Evolutionary conservation across 768 basidiomycete genomes (phyloP).

Genomic region (Gloeopeniophorella convolvens): DNA sequence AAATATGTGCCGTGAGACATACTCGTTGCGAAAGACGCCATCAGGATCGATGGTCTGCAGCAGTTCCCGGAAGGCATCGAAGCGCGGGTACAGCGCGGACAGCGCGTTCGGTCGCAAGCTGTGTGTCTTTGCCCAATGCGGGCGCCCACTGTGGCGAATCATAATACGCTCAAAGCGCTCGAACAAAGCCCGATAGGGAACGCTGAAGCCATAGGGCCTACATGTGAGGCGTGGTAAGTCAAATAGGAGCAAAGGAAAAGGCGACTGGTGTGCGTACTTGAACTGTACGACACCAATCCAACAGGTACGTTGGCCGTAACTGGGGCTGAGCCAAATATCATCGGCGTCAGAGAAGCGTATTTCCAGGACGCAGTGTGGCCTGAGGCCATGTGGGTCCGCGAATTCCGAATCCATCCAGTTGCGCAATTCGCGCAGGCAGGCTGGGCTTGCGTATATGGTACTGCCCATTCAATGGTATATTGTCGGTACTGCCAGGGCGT

Average conservation of each 20-base stretch:
- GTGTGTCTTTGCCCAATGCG: slow-evolving; percentile 97
- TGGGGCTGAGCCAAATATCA: slow-evolving; percentile 93
- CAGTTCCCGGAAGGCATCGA: slow-evolving; percentile 67
- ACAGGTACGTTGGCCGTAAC: slow-evolving; percentile 67
- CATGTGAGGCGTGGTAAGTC: background rate
- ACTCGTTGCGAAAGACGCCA: slow-evolving; percentile 82
- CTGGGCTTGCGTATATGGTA: slow-evolving; percentile 63
- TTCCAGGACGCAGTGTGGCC: slow-evolving; percentile 91
- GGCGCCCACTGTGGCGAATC: slow-evolving; percentile 63
- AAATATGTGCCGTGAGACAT: slow-evolving; percentile 81
- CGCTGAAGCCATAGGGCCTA: slow-evolving; percentile 81
- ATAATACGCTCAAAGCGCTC: slow-evolving; percentile 68
- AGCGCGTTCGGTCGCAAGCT: slow-evolving; percentile 57
- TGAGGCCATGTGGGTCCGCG: slow-evolving; percentile 61
- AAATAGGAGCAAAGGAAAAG: slow-evolving; percentile 6
- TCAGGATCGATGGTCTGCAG: slow-evolving; percentile 64
- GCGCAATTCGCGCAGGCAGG: slow-evolving; percentile 66
- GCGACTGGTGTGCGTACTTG: slow-evolving; percentile 53
- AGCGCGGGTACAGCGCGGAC: slow-evolving; percentile 68
- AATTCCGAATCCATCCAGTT: slow-evolving; percentile 66
- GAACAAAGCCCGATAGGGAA: slow-evolving; percentile 78
- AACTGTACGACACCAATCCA: slow-evolving; percentile 99
- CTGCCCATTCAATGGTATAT: slow-evolving; percentile 93
- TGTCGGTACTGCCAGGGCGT: slow-evolving; percentile 63
- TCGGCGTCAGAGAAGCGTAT: slow-evolving; percentile 83